Conservation (phyloP, 495 filamentous ascomycete genomes). For the Aspergillus panamensis region DNA sequence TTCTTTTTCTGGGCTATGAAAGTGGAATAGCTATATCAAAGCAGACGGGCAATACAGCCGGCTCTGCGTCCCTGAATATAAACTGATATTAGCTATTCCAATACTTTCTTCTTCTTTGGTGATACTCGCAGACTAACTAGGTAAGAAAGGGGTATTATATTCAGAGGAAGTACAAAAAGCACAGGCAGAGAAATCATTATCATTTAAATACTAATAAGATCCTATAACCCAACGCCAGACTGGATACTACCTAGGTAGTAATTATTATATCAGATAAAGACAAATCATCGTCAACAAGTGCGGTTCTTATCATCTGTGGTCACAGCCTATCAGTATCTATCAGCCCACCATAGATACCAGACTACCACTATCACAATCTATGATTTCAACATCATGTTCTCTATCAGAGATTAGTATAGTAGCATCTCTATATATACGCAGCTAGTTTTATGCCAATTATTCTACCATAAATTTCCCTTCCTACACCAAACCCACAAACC, state of each 20-base stretch:
- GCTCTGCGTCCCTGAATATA: background rate
- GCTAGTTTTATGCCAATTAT: no score
- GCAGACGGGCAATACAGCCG: background rate
- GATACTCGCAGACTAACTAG: no score
- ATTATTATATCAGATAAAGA: conserved; percentile 2
- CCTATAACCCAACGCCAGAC: background rate
- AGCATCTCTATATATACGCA: no score
- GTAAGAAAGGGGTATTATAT: background rate
- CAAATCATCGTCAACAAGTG: background rate
- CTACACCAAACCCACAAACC: background rate
- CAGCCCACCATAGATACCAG: background rate
- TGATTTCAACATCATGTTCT: background rate
- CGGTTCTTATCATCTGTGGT: conserved; percentile 7
- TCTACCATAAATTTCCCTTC: no score
- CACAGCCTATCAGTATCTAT: conserved; percentile 4
- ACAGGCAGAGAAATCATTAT: background rate
- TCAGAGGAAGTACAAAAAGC: background rate
- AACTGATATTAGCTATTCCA: background rate
- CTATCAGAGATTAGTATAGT: no score
- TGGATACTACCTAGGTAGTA: no score
- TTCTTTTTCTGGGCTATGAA: background rate
- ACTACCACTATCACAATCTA: background rate
- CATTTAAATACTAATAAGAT: background rate
- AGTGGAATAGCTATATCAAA: background rate
- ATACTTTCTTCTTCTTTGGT: no score